Base-by-base conservation (phyloP, 306 rosid species). In the Medicago ruthenica region DNA sequence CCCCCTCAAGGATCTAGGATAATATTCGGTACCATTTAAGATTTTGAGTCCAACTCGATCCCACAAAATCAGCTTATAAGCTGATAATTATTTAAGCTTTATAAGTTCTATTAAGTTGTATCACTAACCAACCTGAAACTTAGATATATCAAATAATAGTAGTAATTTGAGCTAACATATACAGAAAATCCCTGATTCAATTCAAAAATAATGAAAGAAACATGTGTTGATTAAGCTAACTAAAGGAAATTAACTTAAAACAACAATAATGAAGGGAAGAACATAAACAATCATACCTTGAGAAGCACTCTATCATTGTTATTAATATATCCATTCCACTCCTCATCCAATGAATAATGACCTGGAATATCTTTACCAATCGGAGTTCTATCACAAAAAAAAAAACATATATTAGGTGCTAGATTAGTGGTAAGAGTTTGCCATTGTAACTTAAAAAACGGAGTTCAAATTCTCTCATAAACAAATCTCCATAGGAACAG, bases 261-360 rank as follows among this genome's bases (percentile, higher is more conserved):
- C 27, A 59, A 57, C 58, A 58, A 21, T 17, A 47, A 74, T 45
- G 13, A 13, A 45, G 39, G 8, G 59, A 79, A 24, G 40, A 66
- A 71, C 0, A 13, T 15, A 74, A 60, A 27, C 8, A 31, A 44
- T 1, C 39, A 55, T 51, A 92, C 99, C 97, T 95, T 95, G 18
- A 95, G 98, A 77, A 95, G 97, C 44, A 95, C 99, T 51, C 99
- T 88, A 73, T 95, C 99, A 61, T 92, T 90, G 41, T 89, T 92
- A 45, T 95, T 90, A 61, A 95, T 90, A 83, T 95, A 95, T 4
- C 99, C 99, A 71, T 95, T 92, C 99, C 97, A 95, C 70, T 88
- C 97, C 70, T 95, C 96, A 74, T 95, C 96, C 6, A 89, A 92
- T 4, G 97, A 89, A 76, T 92, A 95, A 14, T 86, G 91, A 17